These are phyloP conservation scores for Eutrema salsugineum DNA, from an alignment of 441 rosid genomes.

Conservation along the genomic window DNA sequence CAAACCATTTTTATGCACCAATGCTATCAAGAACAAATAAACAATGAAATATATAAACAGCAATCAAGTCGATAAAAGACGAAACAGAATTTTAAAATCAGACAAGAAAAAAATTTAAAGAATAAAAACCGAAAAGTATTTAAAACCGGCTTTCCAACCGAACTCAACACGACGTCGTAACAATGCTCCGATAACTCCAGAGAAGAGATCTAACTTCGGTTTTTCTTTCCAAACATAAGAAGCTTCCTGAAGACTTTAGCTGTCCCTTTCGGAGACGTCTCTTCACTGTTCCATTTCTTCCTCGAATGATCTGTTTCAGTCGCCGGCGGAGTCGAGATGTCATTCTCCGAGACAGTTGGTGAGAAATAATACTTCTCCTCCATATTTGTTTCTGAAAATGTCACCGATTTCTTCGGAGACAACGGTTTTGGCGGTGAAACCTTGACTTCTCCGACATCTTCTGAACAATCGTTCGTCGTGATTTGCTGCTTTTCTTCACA, in stretches of 20 bases:
- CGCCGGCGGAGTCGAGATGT: conserved; percentile 64
- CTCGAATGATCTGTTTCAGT: conserved; percentile 51
- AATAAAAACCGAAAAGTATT: not conserved
- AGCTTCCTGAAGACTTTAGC: conserved; percentile 87
- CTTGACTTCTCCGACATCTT: conserved; percentile 28
- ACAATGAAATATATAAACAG: conserved; percentile 8
- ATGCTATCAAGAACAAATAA: conserved; percentile 5
- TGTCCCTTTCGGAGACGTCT: conserved; percentile 63
- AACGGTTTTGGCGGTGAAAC: conserved; percentile 27
- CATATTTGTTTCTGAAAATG: conserved; percentile 29
- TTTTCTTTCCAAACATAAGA: conserved; percentile 77
- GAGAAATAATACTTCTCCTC: conserved; percentile 34
- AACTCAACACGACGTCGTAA: conserved; percentile 1
- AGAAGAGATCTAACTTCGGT: not conserved
- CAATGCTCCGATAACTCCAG: not conserved
- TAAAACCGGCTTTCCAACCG: not conserved
- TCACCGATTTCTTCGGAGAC: conserved; percentile 33
- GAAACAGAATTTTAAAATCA: not conserved
- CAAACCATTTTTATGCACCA: conserved; percentile 6
- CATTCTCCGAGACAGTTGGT: conserved; percentile 50
- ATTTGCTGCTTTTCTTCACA: conserved; percentile 32
- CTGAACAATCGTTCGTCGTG: conserved; percentile 6
- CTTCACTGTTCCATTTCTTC: conserved; percentile 88
- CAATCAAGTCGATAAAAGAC: not conserved
- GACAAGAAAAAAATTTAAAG: not conserved